A percentile compares a stretch with the other conserved stretches of the same genome.
Evolutionary conservation across 192 early-diverging fungal genomes (phyloP).

Genomic region (Backusella macrospora): DNA sequence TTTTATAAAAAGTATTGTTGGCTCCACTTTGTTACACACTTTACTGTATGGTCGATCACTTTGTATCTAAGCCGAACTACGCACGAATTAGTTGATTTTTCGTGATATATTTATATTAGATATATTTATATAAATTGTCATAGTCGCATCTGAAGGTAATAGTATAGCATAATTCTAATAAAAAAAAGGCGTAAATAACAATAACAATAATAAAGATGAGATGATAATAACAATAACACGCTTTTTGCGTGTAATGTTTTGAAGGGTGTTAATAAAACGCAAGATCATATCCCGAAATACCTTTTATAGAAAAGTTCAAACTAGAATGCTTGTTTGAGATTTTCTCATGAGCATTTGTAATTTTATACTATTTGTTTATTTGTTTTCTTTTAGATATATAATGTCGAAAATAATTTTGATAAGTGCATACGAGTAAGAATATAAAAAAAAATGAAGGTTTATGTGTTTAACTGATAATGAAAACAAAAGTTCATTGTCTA

Average conservation of each 20-base stretch:
- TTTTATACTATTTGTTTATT: not conserved
- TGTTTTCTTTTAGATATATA: not conserved
- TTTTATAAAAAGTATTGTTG: not conserved
- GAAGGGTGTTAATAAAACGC: not conserved
- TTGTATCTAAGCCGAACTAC: not conserved
- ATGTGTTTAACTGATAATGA: not conserved
- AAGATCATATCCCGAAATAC: not conserved
- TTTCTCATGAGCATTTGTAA: not conserved
- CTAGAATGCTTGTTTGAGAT: constrained; percentile 4
- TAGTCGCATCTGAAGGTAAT: not conserved
- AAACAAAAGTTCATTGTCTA: not conserved
- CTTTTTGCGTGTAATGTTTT: not conserved
- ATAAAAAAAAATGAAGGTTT: not conserved
- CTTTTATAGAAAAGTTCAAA: not conserved
- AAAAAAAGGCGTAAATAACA: not conserved
- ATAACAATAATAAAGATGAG: not conserved
- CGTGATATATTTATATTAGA: not conserved
- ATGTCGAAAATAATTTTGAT: not conserved
- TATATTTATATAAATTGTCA: not conserved
- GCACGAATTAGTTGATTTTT: not conserved
- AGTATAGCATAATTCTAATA: not conserved
- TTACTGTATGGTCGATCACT: not conserved
- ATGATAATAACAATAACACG: constrained; percentile 2
- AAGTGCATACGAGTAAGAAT: not conserved
- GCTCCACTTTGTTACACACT: not conserved